Evolutionary conservation across 345 rosid species (phyloP).

Genomic region (Reutealis trisperma): DNA sequence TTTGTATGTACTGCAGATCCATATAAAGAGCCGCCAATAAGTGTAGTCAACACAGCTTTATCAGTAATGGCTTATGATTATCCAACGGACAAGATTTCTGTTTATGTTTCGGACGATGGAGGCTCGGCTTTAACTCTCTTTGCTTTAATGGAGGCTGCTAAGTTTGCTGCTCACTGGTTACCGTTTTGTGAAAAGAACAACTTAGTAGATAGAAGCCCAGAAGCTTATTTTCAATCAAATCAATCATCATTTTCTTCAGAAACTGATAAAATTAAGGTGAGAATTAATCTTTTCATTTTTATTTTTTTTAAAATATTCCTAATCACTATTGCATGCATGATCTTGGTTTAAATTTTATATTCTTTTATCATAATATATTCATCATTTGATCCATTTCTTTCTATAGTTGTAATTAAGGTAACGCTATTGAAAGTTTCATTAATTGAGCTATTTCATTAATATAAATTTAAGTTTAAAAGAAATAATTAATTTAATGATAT

Average conservation of each 20-base stretch:
- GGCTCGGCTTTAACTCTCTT: constrained; percentile 71
- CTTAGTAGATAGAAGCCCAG: constrained; percentile 51
- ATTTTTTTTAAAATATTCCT: too few species aligned
- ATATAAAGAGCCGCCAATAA: constrained; percentile 75
- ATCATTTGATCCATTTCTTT: too few species aligned
- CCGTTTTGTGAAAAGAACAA: constrained; percentile 60
- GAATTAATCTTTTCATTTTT: neutral
- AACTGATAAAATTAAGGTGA: constrained; percentile 53
- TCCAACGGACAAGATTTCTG: constrained; percentile 65
- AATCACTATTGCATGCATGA: too few species aligned
- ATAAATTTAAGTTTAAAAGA: too few species aligned
- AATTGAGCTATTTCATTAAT: too few species aligned
- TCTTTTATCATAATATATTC: too few species aligned
- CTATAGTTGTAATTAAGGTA: too few species aligned
- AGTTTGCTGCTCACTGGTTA: constrained; percentile 69
- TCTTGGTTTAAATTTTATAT: too few species aligned
- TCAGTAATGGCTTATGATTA: constrained; percentile 81
- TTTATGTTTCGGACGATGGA: constrained; percentile 83
- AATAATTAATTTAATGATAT: too few species aligned
- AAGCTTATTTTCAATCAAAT: constrained; percentile 50
- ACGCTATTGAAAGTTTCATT: too few species aligned
- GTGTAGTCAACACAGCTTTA: constrained; percentile 68
- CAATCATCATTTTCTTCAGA: constrained; percentile 23
- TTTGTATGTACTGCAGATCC: constrained; percentile 94
- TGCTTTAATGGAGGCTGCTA: constrained; percentile 73